Conservation (phyloP, 805 yeast species). For the Saccharomycopsis sp. region DNA sequence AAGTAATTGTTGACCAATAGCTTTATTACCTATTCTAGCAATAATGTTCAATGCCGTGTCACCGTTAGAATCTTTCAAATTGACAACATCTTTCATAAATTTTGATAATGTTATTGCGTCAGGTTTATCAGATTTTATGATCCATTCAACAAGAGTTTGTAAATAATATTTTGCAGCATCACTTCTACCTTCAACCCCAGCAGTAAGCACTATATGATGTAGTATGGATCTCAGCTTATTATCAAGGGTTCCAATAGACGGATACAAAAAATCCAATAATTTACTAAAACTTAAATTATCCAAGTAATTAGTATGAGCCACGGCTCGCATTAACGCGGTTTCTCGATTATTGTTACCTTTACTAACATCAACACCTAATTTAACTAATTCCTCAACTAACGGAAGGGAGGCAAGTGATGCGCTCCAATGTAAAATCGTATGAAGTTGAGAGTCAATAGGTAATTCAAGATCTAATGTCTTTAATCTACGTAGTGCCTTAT, state of each 20-base stretch:
- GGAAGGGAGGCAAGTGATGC: constrained; percentile 77
- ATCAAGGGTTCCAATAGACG: constrained; percentile 61
- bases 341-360: constrained; percentile 81
- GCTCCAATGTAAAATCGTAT: constrained; percentile 94
- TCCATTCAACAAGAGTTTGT: constrained; percentile 70
- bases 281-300: constrained; percentile 59
- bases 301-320: constrained; percentile 70
- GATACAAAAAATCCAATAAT: constrained; percentile 66
- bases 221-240: constrained; percentile 69
- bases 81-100: constrained; percentile 65
- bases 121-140: constrained; percentile 42
- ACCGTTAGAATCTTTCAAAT: constrained; percentile 88
- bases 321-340: constrained; percentile 77
- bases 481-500: constrained; percentile 23
- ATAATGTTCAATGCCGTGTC: constrained; percentile 93
- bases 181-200: constrained; percentile 68
- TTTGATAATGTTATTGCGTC: constrained; percentile 44
- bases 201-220: constrained; percentile 79
- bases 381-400: constrained; percentile 62
- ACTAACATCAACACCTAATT: constrained; percentile 51
- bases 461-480: constrained; percentile 59
- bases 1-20: constrained; percentile 71
- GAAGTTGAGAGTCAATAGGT: constrained; percentile 89
- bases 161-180: constrained; percentile 69
- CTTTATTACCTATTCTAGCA: constrained; percentile 77